Conservation (phyloP, 768 basidiomycete species). For the Trametes elegans region DNA sequence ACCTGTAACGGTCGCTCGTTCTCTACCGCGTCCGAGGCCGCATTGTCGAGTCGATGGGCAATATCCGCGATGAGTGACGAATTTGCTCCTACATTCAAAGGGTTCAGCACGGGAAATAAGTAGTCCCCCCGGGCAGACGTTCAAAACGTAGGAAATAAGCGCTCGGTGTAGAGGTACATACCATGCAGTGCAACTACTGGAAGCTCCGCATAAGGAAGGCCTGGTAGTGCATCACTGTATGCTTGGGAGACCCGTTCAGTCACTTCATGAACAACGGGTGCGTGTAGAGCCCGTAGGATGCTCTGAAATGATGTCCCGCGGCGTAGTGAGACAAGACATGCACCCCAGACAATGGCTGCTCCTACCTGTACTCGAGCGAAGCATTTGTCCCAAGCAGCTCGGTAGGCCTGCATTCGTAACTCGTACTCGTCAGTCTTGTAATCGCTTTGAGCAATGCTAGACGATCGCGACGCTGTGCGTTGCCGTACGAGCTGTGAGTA, state of each 20-base stretch:
- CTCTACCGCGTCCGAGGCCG: neutral
- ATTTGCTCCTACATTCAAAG: slow-evolving; percentile 25
- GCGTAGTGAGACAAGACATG: too few species aligned
- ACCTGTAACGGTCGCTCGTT: slow-evolving; percentile 29
- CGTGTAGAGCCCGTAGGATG: slow-evolving; percentile 47
- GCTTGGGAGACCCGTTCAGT: slow-evolving; percentile 42
- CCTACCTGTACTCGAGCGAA: slow-evolving; percentile 52
- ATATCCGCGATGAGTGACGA: slow-evolving; percentile 9
- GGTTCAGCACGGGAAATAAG: too few species aligned
- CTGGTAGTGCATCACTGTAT: slow-evolving; percentile 46
- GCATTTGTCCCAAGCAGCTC: slow-evolving; percentile 57
- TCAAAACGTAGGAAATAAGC: too few species aligned
- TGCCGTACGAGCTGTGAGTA: too few species aligned
- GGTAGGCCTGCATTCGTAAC: slow-evolving; percentile 53
- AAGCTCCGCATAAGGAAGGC: slow-evolving; percentile 58
- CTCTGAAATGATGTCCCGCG: slow-evolving; percentile 30
- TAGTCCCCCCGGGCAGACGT: too few species aligned
- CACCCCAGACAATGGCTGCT: too few species aligned
- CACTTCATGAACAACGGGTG: slow-evolving; percentile 46
- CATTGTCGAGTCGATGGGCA: neutral
- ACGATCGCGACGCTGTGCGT: neutral
- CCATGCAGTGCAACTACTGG: slow-evolving; percentile 59
- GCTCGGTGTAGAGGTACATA: too few species aligned
- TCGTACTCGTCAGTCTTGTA: slow-evolving; percentile 23
- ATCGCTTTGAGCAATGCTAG: neutral